A percentile compares a stretch with the other conserved stretches of the same genome.
These are phyloP conservation scores for Sideroxylon spinosum DNA, from an alignment of 179 eudicot genomes.

Conservation along the genomic window DNA sequence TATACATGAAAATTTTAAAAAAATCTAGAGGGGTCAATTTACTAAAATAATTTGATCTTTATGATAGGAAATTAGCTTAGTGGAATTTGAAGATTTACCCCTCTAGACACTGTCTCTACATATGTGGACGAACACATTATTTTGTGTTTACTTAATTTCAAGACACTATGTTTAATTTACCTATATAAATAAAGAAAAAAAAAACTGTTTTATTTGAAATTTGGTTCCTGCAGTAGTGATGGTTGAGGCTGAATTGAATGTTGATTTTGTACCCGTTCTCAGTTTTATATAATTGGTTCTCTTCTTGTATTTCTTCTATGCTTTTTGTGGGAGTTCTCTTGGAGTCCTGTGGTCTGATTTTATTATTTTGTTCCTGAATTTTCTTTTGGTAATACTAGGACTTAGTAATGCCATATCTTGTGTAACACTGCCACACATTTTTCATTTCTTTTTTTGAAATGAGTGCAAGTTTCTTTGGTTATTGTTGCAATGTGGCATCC, in stretches of 20 bases:
- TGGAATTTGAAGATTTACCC: too few relatives aligned
- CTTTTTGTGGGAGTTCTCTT: not conserved
- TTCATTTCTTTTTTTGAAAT: too few relatives aligned
- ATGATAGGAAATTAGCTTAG: too few relatives aligned
- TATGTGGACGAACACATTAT: not conserved
- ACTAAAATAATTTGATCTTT: too few relatives aligned
- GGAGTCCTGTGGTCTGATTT: not conserved
- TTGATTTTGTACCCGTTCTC: not conserved
- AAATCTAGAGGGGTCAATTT: too few relatives aligned
- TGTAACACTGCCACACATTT: not conserved
- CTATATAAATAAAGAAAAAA: too few relatives aligned
- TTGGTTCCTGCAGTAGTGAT: too few relatives aligned
- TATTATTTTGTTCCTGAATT: not conserved
- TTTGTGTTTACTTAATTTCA: not conserved
- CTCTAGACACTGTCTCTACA: too few relatives aligned
- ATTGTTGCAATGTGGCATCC: not conserved
- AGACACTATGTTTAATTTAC: not conserved
- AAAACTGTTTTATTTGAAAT: not conserved
- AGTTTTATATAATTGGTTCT: not conserved
- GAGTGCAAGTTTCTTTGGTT: not conserved
- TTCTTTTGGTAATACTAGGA: not conserved
- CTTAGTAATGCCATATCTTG: not conserved
- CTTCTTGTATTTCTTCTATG: not conserved
- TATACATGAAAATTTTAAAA: too few relatives aligned
- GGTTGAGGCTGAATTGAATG: not conserved